A percentile compares a stretch with the other conserved stretches of the same genome.
phyloP scores from a whole-genome alignment of 2,329 filamentous ascomycete genomes.

The Akanthomyces dipterigenus region DNA sequence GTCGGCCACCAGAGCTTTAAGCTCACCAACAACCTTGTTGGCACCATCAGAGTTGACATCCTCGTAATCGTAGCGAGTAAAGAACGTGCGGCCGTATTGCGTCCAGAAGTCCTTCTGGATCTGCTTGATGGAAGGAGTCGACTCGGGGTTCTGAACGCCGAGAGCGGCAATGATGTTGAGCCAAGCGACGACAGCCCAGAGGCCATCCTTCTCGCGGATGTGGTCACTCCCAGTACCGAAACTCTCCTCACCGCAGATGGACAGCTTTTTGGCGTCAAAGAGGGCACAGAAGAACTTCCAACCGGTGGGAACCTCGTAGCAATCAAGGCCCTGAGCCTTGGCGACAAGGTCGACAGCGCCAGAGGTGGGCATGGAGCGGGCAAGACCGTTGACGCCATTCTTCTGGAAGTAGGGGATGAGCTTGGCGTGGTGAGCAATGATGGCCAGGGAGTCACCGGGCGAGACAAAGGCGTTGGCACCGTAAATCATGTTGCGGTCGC shows the following conservation, averaged over 20 bases:
- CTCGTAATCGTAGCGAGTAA: constrained; percentile 98
- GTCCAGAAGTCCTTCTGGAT: constrained; percentile 98
- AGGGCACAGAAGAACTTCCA: constrained; percentile 99
- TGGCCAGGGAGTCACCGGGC: constrained; percentile 92
- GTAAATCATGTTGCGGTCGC: constrained; percentile 99
- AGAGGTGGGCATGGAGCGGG: constrained; percentile 95
- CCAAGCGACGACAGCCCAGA: constrained; percentile 97
- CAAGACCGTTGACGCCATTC: constrained; percentile 90
- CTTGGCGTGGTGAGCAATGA: constrained; percentile 94
- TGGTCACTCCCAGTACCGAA: constrained; percentile 98
- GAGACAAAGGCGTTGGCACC: constrained; percentile 94
- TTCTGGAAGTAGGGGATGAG: constrained; percentile 98
- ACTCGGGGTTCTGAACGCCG: constrained; percentile 69
- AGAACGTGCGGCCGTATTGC: constrained; percentile 94
- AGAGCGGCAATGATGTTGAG: constrained; percentile 96
- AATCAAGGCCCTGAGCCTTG: constrained; percentile 83
- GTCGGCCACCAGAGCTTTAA: constrained; percentile 72
- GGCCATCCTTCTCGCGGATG: constrained; percentile 96
- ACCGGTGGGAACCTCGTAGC: constrained; percentile 95
- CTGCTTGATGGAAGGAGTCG: constrained; percentile 85
- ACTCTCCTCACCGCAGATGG: constrained; percentile 96
- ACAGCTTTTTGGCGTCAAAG: constrained; percentile 90
- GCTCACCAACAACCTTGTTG: constrained; percentile 77
- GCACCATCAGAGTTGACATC: constrained; percentile 86
- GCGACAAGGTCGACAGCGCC: constrained; percentile 93